phyloP scores from a whole-genome alignment of 768 basidiomycete species.

The Tephrocybe sp. region DNA sequence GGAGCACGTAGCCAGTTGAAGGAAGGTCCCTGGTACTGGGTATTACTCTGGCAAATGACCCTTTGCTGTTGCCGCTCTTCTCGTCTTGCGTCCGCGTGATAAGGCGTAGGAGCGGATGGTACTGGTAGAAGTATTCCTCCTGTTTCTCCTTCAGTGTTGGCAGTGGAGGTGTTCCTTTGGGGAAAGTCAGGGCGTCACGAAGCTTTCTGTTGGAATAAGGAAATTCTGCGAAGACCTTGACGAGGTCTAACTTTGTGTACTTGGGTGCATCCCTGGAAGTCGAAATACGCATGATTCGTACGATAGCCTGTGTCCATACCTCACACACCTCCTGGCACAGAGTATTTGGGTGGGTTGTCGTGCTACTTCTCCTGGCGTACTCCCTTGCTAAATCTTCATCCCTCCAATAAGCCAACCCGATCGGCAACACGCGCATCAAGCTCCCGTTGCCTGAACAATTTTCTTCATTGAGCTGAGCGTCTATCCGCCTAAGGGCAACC shows the following conservation, averaged over 20 bases:
- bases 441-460: conserved; percentile 37
- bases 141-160: conserved; percentile 21
- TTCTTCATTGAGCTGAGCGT: conserved; percentile 22
- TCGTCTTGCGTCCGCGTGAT: conserved; percentile 24
- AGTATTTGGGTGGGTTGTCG: conserved; percentile 37
- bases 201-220: conserved; percentile 32
- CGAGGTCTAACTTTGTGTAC: conserved; percentile 36
- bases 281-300: conserved; percentile 29
- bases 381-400: conserved; percentile 26
- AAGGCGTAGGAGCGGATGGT: conserved; percentile 39
- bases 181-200: conserved; percentile 28
- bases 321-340: conserved; percentile 40
- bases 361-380: conserved; percentile 37
- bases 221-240: conserved; percentile 35
- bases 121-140: conserved; percentile 29
- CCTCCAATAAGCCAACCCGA: conserved; percentile 41
- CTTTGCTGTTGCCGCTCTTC: conserved; percentile 1
- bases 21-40: conserved; percentile 28
- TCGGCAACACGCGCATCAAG: conserved; percentile 43
- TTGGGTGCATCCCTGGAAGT: conserved; percentile 9
- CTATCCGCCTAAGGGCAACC: conserved; percentile 27
- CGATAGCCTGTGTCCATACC: conserved; percentile 35
- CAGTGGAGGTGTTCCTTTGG: conserved; percentile 16
- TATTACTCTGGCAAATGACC: conserved; percentile 22
- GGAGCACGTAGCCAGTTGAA: conserved; percentile 37